Conservation (phyloP, 2,329 filamentous ascomycete species). For the Lecanicillium sp. region DNA sequence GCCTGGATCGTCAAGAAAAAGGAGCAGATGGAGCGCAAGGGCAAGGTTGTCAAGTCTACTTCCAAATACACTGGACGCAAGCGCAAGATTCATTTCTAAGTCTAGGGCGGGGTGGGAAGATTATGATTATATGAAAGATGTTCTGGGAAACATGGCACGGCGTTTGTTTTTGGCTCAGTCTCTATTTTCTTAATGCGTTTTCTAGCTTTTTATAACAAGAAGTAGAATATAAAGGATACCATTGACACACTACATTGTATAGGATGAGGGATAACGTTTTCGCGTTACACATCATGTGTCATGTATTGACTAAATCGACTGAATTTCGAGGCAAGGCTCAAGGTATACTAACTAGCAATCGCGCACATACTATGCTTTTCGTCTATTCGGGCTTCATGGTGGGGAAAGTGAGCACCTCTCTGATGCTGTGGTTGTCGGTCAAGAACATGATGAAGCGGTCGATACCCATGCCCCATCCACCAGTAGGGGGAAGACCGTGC, state of each 20-base stretch:
- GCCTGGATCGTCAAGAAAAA: slow-evolving; percentile 81
- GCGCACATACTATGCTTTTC: slow-evolving; percentile 37
- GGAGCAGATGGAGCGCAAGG: slow-evolving; percentile 89
- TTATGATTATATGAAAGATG: neutral
- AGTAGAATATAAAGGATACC: too few relatives aligned
- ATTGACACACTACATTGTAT: too few relatives aligned
- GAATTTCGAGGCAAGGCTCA: neutral
- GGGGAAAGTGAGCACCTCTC: slow-evolving; percentile 92
- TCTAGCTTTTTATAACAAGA: too few relatives aligned
- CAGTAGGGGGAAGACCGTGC: slow-evolving; percentile 85
- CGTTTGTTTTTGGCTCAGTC: slow-evolving; percentile 13
- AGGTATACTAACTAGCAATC: too few relatives aligned
- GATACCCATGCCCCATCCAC: slow-evolving; percentile 94
- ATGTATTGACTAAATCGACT: neutral
- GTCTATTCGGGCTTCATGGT: slow-evolving; percentile 86
- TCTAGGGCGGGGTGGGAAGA: slow-evolving; percentile 1
- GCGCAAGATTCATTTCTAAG: slow-evolving; percentile 69
- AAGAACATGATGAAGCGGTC: slow-evolving; percentile 94
- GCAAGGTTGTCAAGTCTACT: slow-evolving; percentile 84
- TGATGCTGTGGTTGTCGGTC: slow-evolving; percentile 88
- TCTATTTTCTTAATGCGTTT: too few relatives aligned
- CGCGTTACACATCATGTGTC: too few relatives aligned
- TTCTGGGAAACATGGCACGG: slow-evolving; percentile 20
- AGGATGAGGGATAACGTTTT: too few relatives aligned
- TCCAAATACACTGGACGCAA: slow-evolving; percentile 94